A percentile compares a stretch with the other conserved stretches of the same genome.
Evolutionary conservation across 441 rosid genomes (phyloP).

Genomic region (Manihot esculenta): DNA sequence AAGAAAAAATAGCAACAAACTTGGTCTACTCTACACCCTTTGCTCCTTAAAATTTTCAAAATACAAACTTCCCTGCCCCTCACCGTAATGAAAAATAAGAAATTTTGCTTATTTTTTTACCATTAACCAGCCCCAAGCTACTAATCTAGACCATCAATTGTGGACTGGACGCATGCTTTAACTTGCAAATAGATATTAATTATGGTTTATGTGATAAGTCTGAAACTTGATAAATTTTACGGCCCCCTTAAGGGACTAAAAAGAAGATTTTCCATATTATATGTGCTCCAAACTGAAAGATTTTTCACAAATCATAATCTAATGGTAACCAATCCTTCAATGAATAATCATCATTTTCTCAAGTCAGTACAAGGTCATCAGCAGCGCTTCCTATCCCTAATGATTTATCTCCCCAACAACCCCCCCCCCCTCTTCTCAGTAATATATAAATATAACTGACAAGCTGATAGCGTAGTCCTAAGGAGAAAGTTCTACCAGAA

Average conservation of each 20-base stretch:
- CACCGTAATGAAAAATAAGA: background rate
- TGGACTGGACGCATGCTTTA: slow-evolving; percentile 1
- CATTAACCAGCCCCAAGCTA: background rate
- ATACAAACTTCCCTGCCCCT: background rate
- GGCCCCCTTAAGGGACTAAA: background rate
- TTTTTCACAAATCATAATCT: background rate
- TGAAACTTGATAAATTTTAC: background rate
- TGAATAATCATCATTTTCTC: background rate
- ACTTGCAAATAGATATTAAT: too few species aligned
- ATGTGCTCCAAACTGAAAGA: background rate
- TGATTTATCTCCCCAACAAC: background rate
- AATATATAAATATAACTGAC: background rate
- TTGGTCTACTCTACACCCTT: background rate
- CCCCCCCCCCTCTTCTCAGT: background rate
- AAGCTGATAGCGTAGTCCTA: background rate
- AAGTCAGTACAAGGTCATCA: background rate
- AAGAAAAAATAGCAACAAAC: background rate
- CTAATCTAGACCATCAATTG: background rate
- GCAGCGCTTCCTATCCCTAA: background rate
- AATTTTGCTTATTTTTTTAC: background rate
- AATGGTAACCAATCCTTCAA: background rate
- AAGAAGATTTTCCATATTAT: background rate
- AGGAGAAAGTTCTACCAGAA: background rate
- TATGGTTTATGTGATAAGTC: background rate
- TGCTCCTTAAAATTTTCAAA: background rate